Conservation (phyloP, 495 filamentous ascomycete species). For the Penicillium samsonianum region DNA sequence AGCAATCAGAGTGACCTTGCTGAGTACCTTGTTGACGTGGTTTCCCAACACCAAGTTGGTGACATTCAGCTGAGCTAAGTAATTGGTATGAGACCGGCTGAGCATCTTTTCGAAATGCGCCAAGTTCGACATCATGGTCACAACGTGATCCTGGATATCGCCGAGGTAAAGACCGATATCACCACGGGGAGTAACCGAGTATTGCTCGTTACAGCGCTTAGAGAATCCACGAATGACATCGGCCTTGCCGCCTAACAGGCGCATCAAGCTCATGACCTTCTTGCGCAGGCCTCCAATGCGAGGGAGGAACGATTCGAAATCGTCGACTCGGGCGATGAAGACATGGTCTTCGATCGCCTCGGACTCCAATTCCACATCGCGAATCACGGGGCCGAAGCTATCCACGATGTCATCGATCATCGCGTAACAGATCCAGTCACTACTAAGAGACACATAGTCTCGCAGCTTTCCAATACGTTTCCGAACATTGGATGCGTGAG, state of each 20-base stretch:
- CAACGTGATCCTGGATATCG: slow-evolving; percentile 98
- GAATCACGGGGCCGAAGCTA: slow-evolving; percentile 86
- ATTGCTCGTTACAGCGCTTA: slow-evolving; percentile 96
- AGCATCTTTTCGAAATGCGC: slow-evolving; percentile 98
- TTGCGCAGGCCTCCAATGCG: slow-evolving; percentile 89
- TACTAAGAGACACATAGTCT: slow-evolving; percentile 88
- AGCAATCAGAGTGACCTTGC: slow-evolving; percentile 93
- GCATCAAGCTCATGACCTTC: slow-evolving; percentile 90
- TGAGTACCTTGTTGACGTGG: slow-evolving; percentile 77
- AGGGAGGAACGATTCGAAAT: slow-evolving; percentile 81
- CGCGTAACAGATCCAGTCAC: slow-evolving; percentile 98
- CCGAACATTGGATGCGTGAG: slow-evolving; percentile 83
- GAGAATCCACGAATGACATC: slow-evolving; percentile 97
- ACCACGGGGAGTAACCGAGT: slow-evolving; percentile 87
- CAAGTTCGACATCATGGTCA: slow-evolving; percentile 97
- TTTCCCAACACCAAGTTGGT: slow-evolving; percentile 83
- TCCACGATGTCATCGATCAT: slow-evolving; percentile 99
- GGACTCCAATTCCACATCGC: slow-evolving; percentile 80
- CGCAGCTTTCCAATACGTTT: slow-evolving; percentile 89
- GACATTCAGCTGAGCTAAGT: slow-evolving; percentile 91
- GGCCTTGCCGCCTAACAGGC: slow-evolving; percentile 91
- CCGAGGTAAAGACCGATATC: slow-evolving; percentile 95
- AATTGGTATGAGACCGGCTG: slow-evolving; percentile 91
- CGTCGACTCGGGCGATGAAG: slow-evolving; percentile 84
- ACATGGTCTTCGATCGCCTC: slow-evolving; percentile 94